Conservation (phyloP, 768 basidiomycete species). For the Russula vinacea region DNA sequence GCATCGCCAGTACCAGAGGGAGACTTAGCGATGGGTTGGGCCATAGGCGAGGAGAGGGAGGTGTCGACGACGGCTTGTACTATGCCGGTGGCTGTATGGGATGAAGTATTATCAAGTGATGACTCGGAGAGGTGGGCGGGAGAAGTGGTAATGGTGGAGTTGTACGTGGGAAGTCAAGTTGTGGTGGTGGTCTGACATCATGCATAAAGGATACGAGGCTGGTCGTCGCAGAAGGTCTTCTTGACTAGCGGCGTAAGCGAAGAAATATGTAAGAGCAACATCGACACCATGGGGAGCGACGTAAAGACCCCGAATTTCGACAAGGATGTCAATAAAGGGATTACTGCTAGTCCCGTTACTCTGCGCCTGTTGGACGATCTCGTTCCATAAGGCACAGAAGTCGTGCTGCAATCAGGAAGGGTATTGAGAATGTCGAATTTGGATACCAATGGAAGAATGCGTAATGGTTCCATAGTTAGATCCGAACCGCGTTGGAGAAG, state of each 20-base stretch:
- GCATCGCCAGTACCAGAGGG: not conserved
- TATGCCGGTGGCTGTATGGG: not conserved
- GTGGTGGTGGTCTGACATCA: not conserved
- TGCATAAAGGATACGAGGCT: conserved; percentile 3
- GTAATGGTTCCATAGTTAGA: not conserved
- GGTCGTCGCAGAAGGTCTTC: not conserved
- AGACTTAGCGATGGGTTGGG: not conserved
- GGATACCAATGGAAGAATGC: not conserved
- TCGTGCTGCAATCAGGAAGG: not conserved
- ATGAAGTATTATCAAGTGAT: not conserved
- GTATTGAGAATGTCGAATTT: not conserved
- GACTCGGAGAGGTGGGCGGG: not conserved
- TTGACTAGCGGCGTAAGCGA: not conserved
- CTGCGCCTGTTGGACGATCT: not conserved
- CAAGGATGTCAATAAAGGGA: not conserved
- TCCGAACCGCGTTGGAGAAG: no score
- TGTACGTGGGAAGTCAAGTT: not conserved
- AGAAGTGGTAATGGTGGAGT: not conserved
- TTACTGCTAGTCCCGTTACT: no score
- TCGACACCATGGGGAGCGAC: not conserved
- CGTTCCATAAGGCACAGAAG: conserved; percentile 10
- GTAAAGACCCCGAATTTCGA: not conserved
- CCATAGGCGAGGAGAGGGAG: not conserved
- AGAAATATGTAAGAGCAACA: no score
- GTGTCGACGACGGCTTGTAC: not conserved